Base-by-base conservation (phyloP, 768 basidiomycete species). In the Amylocystis lapponica region DNA sequence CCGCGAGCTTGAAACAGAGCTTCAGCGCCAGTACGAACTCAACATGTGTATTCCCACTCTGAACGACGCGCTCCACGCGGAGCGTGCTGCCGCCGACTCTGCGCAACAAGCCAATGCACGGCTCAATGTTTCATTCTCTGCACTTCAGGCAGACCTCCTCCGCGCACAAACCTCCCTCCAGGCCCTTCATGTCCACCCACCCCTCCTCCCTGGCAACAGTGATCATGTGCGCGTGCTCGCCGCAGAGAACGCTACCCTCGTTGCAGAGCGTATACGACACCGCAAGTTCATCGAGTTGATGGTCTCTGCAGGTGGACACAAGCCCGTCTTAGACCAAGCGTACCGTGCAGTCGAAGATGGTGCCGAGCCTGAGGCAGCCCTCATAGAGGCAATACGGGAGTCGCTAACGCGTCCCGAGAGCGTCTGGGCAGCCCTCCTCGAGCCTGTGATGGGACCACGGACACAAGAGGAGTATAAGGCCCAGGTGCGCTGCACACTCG, bases 401-500 rank as follows among this genome's bases (percentile, higher is more conserved):
- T 51, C 53, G 20, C 3, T 53, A 22, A 35, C 41, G 19, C 17
- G 5, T 9, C 54, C 43, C 1, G 54, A 37, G 14, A 55, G 43
- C 39, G 41, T 45, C 4, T 55, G 54, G 57, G 40, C 50, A 16
- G 20, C 14, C 20, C 56, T 58, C 6, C 54, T 55, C 23, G 51
- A 55, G 35, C 56, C 56, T 13, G 50, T 58, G 20, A 41, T 44
- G 10, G 57, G 57, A 36, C 36, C 37, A 39, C 46, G 57, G 7
- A 44, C 57, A 29, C 51, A 49, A 35, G 46, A 36, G 25, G 55
- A 56, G 27, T 59, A 59, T 35, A 41, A 48, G 17, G 54, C 57
- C 27, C 57, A 59, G 48, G 53, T 59, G 43, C 29, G 45, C 17
- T 54, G 53, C 46, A 56, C 57, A 38, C 53, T 59, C 14, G 36